Evolutionary conservation across 2,329 filamentous ascomycete genomes (phyloP), one percentile per base, ranked within the genome.

Genomic region (Cordyceps militaris): DNA sequence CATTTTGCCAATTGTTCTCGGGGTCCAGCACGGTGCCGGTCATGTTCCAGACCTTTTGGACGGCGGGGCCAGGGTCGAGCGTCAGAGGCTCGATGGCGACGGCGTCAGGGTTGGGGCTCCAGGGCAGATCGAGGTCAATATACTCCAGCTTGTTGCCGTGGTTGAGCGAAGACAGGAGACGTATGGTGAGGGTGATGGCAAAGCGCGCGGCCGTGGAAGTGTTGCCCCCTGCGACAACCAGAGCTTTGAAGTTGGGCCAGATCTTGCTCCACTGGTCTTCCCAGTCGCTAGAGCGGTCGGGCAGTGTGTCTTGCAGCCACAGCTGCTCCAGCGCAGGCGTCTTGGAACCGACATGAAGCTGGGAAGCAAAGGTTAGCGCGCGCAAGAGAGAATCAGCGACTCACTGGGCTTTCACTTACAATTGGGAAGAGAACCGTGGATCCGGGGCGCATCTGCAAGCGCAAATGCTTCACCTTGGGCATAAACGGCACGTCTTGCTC

Each of bases 321-420:
- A 73, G 60, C 49, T 73, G 70, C 52, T 73, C 65, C 13, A 72
- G 42, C 0, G 59, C 61, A 11, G 67, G 70, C n/a, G 65, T 66
- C 40, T 65, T 66, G 1, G 48, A 24, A 21, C 66, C 65, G 6
- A 70, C 19, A 10, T 51, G 44, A 43, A 69, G 64, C 70, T 72
- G 21, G 55, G 64, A 55, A 64, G 14, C n/a, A 9, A 26, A 26
- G 9, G 32, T 56, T 21, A 56, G 43, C 1, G 5, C 5, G 19
- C 13, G n/a, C 40, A 19, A 26, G 6, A 9, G 24, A 24, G 3
- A 21, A 38, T 28, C 11, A 19, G n/a, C 21, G 13, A 50, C 24
- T 4, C 26, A 24, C 21, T 10, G 6, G 21, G n/a, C 3, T 14
- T 8, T n/a, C 13, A 47, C 65, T 59, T 59, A 66, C 66, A 62